A percentile compares a stretch with the other conserved stretches of the same genome.
These are phyloP conservation scores for Grigorovia yakushimaensis DNA, from an alignment of 805 yeast genomes.

Conservation along the genomic window DNA sequence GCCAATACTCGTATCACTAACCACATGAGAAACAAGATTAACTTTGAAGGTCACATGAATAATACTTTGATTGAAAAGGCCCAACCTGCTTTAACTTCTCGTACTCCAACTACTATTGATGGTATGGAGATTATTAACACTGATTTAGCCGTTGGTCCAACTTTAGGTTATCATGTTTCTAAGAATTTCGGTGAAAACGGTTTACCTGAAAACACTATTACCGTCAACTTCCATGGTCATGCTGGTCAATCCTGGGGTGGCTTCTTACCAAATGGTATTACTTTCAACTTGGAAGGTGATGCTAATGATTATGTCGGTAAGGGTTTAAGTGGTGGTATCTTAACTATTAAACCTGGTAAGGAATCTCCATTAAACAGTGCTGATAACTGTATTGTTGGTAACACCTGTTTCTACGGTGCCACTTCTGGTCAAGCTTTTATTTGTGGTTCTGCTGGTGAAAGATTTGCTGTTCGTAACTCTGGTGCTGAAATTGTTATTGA, in stretches of 20 bases:
- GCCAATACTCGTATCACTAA: constrained; percentile 94
- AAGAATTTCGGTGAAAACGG: constrained; percentile 90
- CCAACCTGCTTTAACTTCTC: constrained; percentile 88
- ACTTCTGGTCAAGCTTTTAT: constrained; percentile 90
- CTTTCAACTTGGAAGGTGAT: constrained; percentile 93
- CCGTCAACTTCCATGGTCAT: constrained; percentile 81
- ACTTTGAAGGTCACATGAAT: constrained; percentile 84
- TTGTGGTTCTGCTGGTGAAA: constrained; percentile 96
- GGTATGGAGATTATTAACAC: constrained; percentile 92
- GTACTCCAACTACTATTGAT: constrained; percentile 84
- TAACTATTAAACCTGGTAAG: constrained; percentile 86
- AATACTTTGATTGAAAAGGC: constrained; percentile 95
- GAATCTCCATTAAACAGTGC: constrained; percentile 80
- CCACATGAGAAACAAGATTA: constrained; percentile 77
- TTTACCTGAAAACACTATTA: constrained; percentile 91
- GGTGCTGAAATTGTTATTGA: constrained; percentile 97
- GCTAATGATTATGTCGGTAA: constrained; percentile 97
- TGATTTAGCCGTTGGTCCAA: constrained; percentile 93
- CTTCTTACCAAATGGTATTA: constrained; percentile 90
- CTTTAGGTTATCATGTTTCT: constrained; percentile 87
- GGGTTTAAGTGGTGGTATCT: constrained; percentile 91
- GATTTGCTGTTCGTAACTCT: constrained; percentile 96
- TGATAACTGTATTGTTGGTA: constrained; percentile 93
- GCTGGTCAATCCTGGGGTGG: constrained; percentile 99
- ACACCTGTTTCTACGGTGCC: constrained; percentile 96